These are phyloP conservation scores for Apocynum venetum DNA, from an alignment of 257 asterid genomes.

Conservation along the genomic window DNA sequence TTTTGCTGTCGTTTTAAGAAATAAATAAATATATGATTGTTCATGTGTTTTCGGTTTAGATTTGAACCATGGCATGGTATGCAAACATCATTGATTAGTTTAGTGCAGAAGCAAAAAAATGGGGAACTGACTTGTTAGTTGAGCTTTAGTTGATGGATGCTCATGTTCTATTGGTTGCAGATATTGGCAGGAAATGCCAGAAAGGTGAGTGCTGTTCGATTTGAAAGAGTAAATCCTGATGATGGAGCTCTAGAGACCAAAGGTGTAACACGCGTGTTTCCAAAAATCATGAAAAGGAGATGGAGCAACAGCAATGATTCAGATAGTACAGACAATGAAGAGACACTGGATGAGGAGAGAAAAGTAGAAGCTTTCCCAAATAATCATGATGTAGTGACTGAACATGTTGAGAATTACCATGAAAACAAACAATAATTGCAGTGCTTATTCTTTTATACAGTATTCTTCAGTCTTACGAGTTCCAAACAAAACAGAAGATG, in stretches of 20 bases:
- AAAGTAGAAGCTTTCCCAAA: conserved; percentile 3
- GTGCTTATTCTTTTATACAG: background rate
- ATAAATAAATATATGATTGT: background rate
- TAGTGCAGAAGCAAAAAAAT: background rate
- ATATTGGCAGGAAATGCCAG: conserved; percentile 95
- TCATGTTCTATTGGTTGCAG: conserved; percentile 38
- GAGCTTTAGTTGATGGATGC: background rate
- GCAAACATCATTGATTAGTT: background rate
- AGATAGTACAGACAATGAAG: conserved; percentile 33
- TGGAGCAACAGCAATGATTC: conserved; percentile 38
- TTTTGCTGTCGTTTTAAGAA: background rate
- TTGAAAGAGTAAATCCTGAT: conserved; percentile 60
- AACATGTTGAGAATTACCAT: conserved; percentile 46
- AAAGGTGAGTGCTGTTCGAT: conserved; percentile 90
- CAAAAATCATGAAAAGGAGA: conserved; percentile 72
- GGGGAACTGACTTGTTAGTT: background rate
- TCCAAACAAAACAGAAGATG: background rate
- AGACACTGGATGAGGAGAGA: conserved; percentile 27
- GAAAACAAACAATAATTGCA: conserved; percentile 28
- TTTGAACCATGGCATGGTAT: background rate
- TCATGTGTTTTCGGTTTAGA: background rate
- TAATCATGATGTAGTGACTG: conserved; percentile 46
- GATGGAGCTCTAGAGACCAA: conserved; percentile 40
- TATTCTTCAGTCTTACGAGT: background rate
- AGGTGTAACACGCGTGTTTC: conserved; percentile 49